Evolutionary conservation across 2,329 filamentous ascomycete species (phyloP), one percentile per base, ranked within the genome.

Genomic region (Stromatinia cepivora): DNA sequence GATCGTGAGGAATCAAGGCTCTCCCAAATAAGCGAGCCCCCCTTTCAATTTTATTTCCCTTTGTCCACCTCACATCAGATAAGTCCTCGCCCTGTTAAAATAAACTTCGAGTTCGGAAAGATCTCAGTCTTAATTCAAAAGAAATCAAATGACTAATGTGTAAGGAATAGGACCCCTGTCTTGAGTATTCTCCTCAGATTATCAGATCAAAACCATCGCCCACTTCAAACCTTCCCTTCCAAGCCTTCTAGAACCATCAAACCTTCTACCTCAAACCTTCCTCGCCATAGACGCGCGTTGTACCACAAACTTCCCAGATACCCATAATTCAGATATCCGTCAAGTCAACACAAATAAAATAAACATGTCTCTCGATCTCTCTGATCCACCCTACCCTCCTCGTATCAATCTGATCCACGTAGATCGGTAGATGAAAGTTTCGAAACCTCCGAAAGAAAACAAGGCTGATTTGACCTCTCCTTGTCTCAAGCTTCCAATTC

Each of bases 21-120:
- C 31, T 5, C 48, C 46, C 45, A 36, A 63, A 42, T 64, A 64
- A 64, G 61, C 61, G 61, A 64, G 61, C 9, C 61, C 61, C 53
- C 59, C 59, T 63, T 63, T 63, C 59, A 58, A 17, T 58, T 9
- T 42, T 36, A 52, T 6, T 36, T 25, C 17, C 28, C 34, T 17
- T 25, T 22, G 13, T 13, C 34, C 46, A 25, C 3, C n/a, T 13
- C 13, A 42, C 17, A 64, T 52, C n/a, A 52, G 13, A 42, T 34
- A 28, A 42, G 22, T 13, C n/a, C 11, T 42, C n/a, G 28, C 15
- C 34, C 34, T 34, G n/a, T 17, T 11, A 4, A 64, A 28, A 39
- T 22, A 42, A 42, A 25, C n/a, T 1, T 58, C n/a, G 34, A 13
- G 0, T 2, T 3, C n/a, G 15, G 9, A 52, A 50, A 39, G 4